Evolutionary conservation across 495 filamentous ascomycete species (phyloP).

Genomic region (Penicillium bialowiezense): DNA sequence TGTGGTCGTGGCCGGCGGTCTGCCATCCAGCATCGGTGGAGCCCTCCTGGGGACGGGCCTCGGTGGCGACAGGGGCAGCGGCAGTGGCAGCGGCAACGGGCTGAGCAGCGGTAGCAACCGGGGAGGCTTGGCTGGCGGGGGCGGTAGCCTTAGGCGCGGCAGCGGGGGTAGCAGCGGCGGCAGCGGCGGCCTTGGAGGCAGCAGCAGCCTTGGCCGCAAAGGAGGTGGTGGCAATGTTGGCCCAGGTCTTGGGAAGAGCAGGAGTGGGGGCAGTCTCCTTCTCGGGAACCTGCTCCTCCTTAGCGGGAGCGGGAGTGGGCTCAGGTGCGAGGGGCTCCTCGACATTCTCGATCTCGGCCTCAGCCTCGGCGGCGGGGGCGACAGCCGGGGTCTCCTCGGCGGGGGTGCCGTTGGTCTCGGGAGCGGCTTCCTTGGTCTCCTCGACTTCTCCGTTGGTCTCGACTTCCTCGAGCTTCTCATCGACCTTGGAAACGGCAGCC

Average conservation of each 20-base stretch:
- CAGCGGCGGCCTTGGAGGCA: conserved; percentile 25
- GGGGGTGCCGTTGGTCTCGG: conserved; percentile 44
- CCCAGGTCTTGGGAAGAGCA: conserved; percentile 81
- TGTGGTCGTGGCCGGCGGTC: conserved; percentile 71
- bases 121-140: conserved; percentile 32
- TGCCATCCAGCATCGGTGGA: conserved; percentile 66
- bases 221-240: conserved; percentile 58
- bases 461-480: conserved; percentile 54
- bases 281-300: conserved; percentile 47
- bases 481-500: conserved; percentile 49
- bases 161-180: conserved; percentile 29
- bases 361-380: conserved; percentile 43
- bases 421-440: conserved; percentile 28
- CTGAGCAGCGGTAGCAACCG: conserved; percentile 36
- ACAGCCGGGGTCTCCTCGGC: conserved; percentile 25
- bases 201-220: conserved; percentile 29
- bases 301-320: conserved; percentile 38
- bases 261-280: conserved; percentile 50
- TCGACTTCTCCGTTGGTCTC: conserved; percentile 31
- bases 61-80: too few relatives aligned
- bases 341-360: conserved; percentile 38
- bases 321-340: conserved; percentile 55
- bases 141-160: conserved; percentile 34
- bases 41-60: conserved; percentile 41
- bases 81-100: conserved; percentile 42